Evolutionary conservation across 164 flowering plant genomes (phyloP), one percentile per base, ranked within the genome.

Genomic region (Sedum album): DNA sequence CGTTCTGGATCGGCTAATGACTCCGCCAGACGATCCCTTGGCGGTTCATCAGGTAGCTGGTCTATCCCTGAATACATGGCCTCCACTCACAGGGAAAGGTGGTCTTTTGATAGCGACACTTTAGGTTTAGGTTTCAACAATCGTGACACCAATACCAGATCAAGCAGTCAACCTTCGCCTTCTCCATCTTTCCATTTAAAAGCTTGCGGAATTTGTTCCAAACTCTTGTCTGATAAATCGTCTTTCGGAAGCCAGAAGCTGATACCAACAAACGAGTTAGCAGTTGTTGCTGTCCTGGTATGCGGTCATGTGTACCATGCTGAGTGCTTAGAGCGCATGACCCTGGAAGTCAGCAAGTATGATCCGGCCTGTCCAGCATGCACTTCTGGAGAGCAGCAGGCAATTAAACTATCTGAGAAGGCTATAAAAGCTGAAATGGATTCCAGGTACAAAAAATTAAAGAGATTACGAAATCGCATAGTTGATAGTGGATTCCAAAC

Each of bases 241-340:
- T 80, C 80, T 14, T 85, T 81, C 78, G 76, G 82, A 46, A 67
- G 74, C 75, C 82, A 82, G 66, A 81, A 80, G 71, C 73, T 82
- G n/a, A 65, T 82, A 60, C 75, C 78, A 5, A 65, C 67, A 30
- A 83, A 76, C 67, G 94, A 91, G 65, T 79, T 84, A n/a, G 73
- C 86, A 17, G 88, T 90, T 31, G 87, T 84, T 67, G 83, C 95
- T 28, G 89, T 94, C 64, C 71, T 94, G 72, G 77, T 79, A 7
- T 94, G 99, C 72, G 99, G 97, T 17, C 99, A 94, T 76, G 88
- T 80, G 25, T 94, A 82, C 80, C 99, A 94, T 70, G 89, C 95
- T 4, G 97, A 89, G 15, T 94, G 99, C 78, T 79, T 94, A 78
- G 99, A 94, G 74, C 77, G 69, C 35, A 79, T 85, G 81, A 94